phyloP scores from a whole-genome alignment of 371 early-diverging fungal species.

The Lichtheimia corymbifera region DNA sequence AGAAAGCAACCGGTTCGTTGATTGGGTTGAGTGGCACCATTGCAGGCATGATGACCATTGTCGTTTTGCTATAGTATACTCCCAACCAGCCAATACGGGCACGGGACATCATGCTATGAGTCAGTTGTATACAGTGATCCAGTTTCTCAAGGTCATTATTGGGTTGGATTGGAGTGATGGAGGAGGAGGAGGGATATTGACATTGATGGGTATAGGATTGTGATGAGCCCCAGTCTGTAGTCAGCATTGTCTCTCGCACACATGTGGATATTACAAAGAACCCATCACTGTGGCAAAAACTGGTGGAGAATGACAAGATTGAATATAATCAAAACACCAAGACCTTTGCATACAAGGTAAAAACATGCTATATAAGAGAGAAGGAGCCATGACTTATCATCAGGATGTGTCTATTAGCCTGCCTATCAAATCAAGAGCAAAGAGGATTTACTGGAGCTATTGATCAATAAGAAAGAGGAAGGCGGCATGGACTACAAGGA shows the following conservation, averaged over 20 bases:
- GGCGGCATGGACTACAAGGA: slow-evolving; percentile 83
- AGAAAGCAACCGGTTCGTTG: slow-evolving; percentile 34
- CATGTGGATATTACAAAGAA: slow-evolving; percentile 63
- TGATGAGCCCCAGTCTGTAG: slow-evolving; percentile 65
- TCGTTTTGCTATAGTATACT: slow-evolving; percentile 36
- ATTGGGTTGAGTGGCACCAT: background rate
- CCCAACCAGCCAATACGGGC: slow-evolving; percentile 62
- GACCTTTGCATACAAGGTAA: slow-evolving; percentile 74
- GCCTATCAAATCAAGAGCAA: slow-evolving; percentile 74
- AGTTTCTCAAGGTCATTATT: slow-evolving; percentile 51
- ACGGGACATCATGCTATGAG: slow-evolving; percentile 64
- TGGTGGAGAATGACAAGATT: slow-evolving; percentile 69
- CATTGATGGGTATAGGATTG: slow-evolving; percentile 39
- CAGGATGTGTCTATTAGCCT: slow-evolving; percentile 47
- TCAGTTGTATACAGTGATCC: slow-evolving; percentile 60
- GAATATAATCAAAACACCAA: slow-evolving; percentile 54
- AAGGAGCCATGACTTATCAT: background rate
- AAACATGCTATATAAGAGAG: background rate
- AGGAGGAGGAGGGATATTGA: background rate
- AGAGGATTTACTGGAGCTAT: slow-evolving; percentile 69
- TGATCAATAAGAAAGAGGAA: slow-evolving; percentile 57
- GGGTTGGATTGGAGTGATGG: background rate
- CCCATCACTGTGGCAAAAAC: slow-evolving; percentile 55
- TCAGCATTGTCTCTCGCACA: slow-evolving; percentile 62
- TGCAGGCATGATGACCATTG: background rate